Base-by-base conservation (phyloP, 768 basidiomycete genomes). In the Chalciporus sphaerocephalus region DNA sequence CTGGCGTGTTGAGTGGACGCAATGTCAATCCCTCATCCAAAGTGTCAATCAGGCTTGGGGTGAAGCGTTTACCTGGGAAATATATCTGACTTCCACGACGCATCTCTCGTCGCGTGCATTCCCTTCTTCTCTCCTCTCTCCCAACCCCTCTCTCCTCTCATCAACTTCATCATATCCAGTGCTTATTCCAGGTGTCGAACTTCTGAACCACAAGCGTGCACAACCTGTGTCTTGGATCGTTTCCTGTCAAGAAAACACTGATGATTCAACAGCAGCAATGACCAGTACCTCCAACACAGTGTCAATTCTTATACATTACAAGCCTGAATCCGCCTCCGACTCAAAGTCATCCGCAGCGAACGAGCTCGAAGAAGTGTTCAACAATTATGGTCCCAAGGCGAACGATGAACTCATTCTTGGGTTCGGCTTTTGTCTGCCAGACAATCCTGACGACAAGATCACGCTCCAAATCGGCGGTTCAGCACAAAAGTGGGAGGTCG, bases 321-420 rank as follows among this genome's bases (percentile, higher is more conserved):
- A 25, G 81, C 51, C 40, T n/a, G 37, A 47, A 6, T 1, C 33
- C n/a, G 42, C 46, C 7, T 2, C 8, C 2, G 39, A 62, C 56
- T 1, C 39, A 69, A 0, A 67, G 8, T 18, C 33, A 6, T 0
- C 72, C 4, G 50, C 51, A 1, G 50, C 65, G 1, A 76, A 73
- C 13, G 57, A 72, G 40, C 10, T 46, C 23, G 51, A 60, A 20
- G 86, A 92, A 61, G 69, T 94, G 16, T 81, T 85, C 69, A 95
- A 93, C 69, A 95, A 95, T 61, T 96, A 96, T 62, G 94, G 93
- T 0, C 78, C 83, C 0, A 96, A 96, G 61, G 81, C 91, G 0
- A 94, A 95, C 62, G 76, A 89, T 21, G 90, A 94, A 64, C 76
- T 97, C 35, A 80, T 97, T 37, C 75, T 97, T 4, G 92, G 89